phyloP scores from a whole-genome alignment of 129 eudicot genomes.

The Flaveria robusta region DNA sequence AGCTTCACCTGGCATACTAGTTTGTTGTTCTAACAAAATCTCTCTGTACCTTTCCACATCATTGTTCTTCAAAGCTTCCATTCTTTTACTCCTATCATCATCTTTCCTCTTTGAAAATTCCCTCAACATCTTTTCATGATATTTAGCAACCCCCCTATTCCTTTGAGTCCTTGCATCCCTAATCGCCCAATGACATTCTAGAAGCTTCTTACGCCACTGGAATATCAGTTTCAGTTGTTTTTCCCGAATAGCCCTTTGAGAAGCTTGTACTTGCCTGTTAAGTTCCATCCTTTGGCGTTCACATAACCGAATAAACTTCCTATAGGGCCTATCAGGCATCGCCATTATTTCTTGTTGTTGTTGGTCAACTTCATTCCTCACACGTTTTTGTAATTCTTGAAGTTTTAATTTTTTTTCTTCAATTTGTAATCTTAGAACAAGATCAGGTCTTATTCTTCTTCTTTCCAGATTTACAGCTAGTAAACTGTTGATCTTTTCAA shows the following conservation, averaged over 20 bases:
- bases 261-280: conserved; percentile 63
- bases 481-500: conserved; percentile 67
- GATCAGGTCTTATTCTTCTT: conserved; percentile 90
- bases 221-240: conserved; percentile 78
- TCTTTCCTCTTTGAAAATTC: conserved; percentile 92
- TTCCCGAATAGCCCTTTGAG: conserved; percentile 76
- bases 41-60: conserved; percentile 94
- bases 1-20: conserved; percentile 86
- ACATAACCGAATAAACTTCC: conserved; percentile 82
- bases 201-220: conserved; percentile 98
- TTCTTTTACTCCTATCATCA: conserved; percentile 82
- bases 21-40: conserved; percentile 92
- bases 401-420: conserved; percentile 77
- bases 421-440: conserved; percentile 77
- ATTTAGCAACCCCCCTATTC: conserved; percentile 88
- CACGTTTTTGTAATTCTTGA: conserved; percentile 66
- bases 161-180: conserved; percentile 96
- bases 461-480: conserved; percentile 77
- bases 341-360: conserved; percentile 93
- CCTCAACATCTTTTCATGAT: conserved; percentile 90
- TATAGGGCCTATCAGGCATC: conserved; percentile 89
- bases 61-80: conserved; percentile 98
- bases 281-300: conserved; percentile 91
- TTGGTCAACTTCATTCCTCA: conserved; percentile 78
- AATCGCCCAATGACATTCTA: conserved; percentile 90